These are phyloP conservation scores for Phyllosticta citrichinensis DNA, from an alignment of 2,329 filamentous ascomycete genomes.

Conservation along the genomic window DNA sequence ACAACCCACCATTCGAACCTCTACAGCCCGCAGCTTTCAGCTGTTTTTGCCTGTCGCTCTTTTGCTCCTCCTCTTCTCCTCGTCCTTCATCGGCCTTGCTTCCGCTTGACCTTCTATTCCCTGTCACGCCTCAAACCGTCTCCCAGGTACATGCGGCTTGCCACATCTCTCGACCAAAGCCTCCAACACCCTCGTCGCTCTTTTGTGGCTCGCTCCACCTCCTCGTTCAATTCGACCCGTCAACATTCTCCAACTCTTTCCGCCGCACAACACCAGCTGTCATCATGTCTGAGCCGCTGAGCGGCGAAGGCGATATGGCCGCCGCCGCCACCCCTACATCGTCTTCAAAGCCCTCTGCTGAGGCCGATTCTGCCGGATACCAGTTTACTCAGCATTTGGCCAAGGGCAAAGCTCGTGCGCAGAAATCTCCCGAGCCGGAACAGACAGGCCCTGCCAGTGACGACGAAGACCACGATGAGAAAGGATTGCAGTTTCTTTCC, in stretches of 20 bases:
- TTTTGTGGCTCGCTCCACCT: background rate
- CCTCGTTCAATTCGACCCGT: background rate
- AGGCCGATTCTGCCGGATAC: background rate
- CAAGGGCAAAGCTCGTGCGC: conserved; percentile 1
- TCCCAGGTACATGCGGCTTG: no score
- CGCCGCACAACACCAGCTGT: background rate
- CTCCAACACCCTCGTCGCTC: no score
- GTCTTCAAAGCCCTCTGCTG: background rate
- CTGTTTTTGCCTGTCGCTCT: background rate
- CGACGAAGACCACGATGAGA: background rate
- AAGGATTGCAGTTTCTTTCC: background rate
- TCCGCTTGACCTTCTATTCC: background rate
- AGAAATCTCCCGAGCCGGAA: background rate
- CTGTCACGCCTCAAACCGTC: background rate
- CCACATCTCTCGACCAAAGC: no score
- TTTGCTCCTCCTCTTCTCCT: background rate
- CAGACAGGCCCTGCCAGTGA: background rate
- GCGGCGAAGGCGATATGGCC: background rate
- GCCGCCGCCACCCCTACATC: background rate
- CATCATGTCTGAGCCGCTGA: background rate
- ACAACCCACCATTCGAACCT: background rate
- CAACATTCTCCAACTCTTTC: background rate
- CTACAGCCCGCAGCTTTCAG: background rate
- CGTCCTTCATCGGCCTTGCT: background rate
- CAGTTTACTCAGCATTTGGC: background rate